A percentile compares a stretch with the other conserved stretches of the same genome.
Evolutionary conservation across 805 yeast species (phyloP).

Genomic region (Suhomyces faveliae): DNA sequence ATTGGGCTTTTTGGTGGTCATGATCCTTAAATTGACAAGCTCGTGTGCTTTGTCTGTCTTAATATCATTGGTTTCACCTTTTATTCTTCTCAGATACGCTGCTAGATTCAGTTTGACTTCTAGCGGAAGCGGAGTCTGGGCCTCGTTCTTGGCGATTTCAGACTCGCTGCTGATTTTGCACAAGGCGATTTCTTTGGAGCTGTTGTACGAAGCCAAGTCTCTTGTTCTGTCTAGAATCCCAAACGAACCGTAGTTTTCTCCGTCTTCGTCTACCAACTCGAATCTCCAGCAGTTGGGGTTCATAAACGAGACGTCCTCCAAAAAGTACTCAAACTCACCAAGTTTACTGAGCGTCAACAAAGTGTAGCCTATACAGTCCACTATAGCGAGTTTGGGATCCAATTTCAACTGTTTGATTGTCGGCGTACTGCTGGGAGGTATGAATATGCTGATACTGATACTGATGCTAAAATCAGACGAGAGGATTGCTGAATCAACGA

Average conservation of each 20-base stretch:
- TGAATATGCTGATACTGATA: constrained; percentile 25
- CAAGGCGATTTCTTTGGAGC: constrained; percentile 75
- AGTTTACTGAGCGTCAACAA: constrained; percentile 28
- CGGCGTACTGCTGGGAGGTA: constrained; percentile 34
- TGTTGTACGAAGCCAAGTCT: constrained; percentile 66
- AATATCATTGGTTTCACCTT: too few relatives aligned
- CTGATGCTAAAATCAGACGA: constrained; percentile 11
- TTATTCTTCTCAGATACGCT: constrained; percentile 2
- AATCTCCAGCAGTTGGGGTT: constrained; percentile 75
- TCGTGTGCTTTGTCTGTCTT: not conserved
- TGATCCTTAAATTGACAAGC: not conserved
- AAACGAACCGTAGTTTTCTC: constrained; percentile 89
- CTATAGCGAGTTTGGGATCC: constrained; percentile 27
- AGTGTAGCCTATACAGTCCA: constrained; percentile 43
- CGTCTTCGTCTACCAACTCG: constrained; percentile 88
- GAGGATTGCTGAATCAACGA: constrained; percentile 30
- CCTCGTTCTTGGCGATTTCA: constrained; percentile 48
- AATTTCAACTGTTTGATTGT: constrained; percentile 22
- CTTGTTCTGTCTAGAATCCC: constrained; percentile 79
- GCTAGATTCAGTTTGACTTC: constrained; percentile 24
- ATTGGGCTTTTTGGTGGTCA: not conserved
- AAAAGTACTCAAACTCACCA: constrained; percentile 19
- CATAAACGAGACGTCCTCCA: constrained; percentile 14
- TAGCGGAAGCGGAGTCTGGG: constrained; percentile 53
- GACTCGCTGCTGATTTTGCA: constrained; percentile 51